These are phyloP conservation scores for Sarcodon sp. DNA, from an alignment of 768 basidiomycete genomes.

Conservation along the genomic window DNA sequence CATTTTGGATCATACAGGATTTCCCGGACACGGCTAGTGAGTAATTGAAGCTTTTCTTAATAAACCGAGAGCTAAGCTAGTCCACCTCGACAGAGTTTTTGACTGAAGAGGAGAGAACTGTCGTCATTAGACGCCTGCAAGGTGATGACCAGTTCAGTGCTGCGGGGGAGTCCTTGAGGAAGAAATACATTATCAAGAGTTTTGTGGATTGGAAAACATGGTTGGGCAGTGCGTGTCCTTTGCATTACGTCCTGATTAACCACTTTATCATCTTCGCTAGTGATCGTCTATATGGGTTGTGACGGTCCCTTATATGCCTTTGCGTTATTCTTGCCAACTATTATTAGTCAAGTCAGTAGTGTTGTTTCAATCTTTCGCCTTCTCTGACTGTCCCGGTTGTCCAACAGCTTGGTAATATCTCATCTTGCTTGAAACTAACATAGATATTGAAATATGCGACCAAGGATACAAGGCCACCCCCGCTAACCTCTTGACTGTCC, in stretches of 20 bases:
- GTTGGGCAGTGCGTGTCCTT: conserved; percentile 21
- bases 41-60: no score
- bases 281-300: conserved; percentile 39
- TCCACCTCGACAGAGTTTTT: conserved; percentile 35
- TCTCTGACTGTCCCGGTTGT: no score
- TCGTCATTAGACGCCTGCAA: conserved; percentile 55
- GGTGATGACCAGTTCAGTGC: conserved; percentile 61
- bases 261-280: conserved; percentile 16
- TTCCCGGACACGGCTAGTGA: conserved; percentile 60
- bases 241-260: not conserved
- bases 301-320: conserved; percentile 70
- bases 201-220: conserved; percentile 68
- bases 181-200: conserved; percentile 46
- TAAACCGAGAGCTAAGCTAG: no score
- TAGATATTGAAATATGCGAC: conserved; percentile 1
- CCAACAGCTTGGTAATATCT: conserved; percentile 24
- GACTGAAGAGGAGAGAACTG: conserved; percentile 53
- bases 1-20: conserved; percentile 73
- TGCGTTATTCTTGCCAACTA: conserved; percentile 65
- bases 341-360: conserved; percentile 50
- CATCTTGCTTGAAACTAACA: conserved; percentile 2
- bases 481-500: conserved; percentile 69
- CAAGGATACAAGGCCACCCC: conserved; percentile 56
- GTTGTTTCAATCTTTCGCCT: not conserved
- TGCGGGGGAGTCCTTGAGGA: conserved; percentile 46